Evolutionary conservation across 768 basidiomycete genomes (phyloP).

Genomic region (Infundibulicybe gibba): DNA sequence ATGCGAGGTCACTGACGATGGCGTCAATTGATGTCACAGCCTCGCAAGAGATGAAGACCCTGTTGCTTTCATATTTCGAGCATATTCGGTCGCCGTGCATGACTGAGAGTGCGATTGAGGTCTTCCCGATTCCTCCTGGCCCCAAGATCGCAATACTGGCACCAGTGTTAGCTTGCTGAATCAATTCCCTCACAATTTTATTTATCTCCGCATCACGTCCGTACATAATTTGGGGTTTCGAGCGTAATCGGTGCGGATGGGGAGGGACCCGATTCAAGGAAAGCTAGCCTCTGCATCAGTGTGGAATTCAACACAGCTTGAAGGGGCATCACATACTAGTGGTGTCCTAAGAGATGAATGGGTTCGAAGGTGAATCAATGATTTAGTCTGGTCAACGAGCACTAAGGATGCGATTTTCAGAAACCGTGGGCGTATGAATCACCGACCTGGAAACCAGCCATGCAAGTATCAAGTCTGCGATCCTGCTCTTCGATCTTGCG

Average conservation of each 20-base stretch:
- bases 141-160: conserved; percentile 24
- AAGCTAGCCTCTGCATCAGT: not conserved
- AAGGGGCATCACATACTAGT: not conserved
- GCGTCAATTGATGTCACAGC: conserved; percentile 16
- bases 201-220: conserved; percentile 20
- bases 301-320: not conserved
- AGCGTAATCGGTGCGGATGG: conserved; percentile 3
- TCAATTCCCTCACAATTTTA: conserved; percentile 11
- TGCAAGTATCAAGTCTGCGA: conserved; percentile 19
- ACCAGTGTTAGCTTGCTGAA: conserved; percentile 2
- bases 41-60: conserved; percentile 27
- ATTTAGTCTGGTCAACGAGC: conserved; percentile 5
- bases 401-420: not conserved
- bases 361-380: conserved; percentile 2
- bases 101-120: conserved; percentile 22
- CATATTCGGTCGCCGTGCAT: conserved; percentile 16
- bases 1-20: conserved; percentile 18
- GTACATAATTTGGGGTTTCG: conserved; percentile 19
- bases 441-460: conserved; percentile 22
- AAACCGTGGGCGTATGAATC: not conserved
- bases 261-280: not conserved
- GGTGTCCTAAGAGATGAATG: too few relatives aligned
- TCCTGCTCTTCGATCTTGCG: conserved; percentile 16
- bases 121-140: conserved; percentile 29
- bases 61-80: conserved; percentile 10